phyloP scores from a whole-genome alignment of 805 yeast species.

The Barnettozyma wickerhamii region DNA sequence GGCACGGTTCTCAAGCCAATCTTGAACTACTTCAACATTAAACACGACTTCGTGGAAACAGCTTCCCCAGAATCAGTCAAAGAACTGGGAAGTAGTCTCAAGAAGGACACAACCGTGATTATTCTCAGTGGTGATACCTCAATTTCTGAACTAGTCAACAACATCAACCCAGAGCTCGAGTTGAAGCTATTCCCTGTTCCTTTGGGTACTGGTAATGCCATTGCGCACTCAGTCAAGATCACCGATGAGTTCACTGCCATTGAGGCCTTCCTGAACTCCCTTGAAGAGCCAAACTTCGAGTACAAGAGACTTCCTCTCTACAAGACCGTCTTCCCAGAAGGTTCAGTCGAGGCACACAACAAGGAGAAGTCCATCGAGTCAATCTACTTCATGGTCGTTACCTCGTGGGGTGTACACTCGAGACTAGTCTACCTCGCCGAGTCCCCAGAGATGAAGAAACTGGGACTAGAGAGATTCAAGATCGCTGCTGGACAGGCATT shows the following conservation, averaged over 20 bases:
- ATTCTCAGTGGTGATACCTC: constrained; percentile 87
- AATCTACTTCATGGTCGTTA: constrained; percentile 50
- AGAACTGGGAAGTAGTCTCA: constrained; percentile 34
- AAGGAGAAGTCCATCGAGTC: constrained; percentile 4
- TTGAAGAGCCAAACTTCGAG: constrained; percentile 8
- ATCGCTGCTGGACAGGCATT: constrained; percentile 61
- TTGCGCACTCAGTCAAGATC: constrained; percentile 56
- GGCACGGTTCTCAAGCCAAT: constrained; percentile 42
- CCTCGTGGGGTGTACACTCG: constrained; percentile 86
- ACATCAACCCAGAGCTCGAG: constrained; percentile 16
- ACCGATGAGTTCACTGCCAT: constrained; percentile 32
- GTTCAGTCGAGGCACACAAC: constrained; percentile 5
- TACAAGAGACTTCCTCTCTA: constrained; percentile 29
- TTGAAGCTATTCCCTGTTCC: constrained; percentile 44
- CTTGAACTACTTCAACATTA: constrained; percentile 33
- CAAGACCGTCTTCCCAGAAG: constrained; percentile 28
- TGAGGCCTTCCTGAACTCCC: constrained; percentile 27
- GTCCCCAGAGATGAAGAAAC: constrained; percentile 55
- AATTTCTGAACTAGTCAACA: constrained; percentile 68
- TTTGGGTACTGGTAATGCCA: constrained; percentile 84
- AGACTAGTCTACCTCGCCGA: constrained; percentile 79
- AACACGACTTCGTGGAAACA: constrained; percentile 42
- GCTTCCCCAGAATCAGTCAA: constrained; percentile 33
- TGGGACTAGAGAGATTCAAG: constrained; percentile 64
- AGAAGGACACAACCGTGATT: constrained; percentile 38